These are phyloP conservation scores for Monosporascus sp. DNA, from an alignment of 2,329 filamentous ascomycete genomes.

Conservation along the genomic window DNA sequence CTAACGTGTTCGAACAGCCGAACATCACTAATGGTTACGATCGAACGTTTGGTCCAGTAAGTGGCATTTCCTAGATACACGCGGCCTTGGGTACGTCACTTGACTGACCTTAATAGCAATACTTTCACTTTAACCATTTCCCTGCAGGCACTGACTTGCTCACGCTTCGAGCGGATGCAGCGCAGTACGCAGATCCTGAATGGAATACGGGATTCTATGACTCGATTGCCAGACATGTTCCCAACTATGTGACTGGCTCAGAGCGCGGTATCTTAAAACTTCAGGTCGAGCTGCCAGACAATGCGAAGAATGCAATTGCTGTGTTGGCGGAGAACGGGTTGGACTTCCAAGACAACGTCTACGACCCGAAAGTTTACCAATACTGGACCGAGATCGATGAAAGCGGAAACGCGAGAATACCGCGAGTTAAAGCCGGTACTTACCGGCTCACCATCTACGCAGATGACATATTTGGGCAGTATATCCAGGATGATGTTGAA, in stretches of 20 bases:
- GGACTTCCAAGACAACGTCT: conserved; percentile 55
- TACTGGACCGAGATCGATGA: conserved; percentile 53
- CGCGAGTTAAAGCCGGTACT: conserved; percentile 48
- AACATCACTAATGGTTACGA: conserved; percentile 62
- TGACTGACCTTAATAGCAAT: conserved; percentile 32
- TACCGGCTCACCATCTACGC: conserved; percentile 61
- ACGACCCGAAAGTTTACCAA: conserved; percentile 50
- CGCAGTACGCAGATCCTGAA: conserved; percentile 39
- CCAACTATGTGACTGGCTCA: conserved; percentile 51
- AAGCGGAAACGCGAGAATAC: conserved; percentile 45
- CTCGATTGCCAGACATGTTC: conserved; percentile 52
- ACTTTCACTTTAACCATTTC: conserved; percentile 58
- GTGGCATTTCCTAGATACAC: conserved; percentile 4
- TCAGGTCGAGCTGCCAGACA: conserved; percentile 44
- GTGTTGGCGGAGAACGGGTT: conserved; percentile 46
- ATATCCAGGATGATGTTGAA: conserved; percentile 43
- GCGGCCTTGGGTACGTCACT: neutral
- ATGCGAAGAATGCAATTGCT: conserved; percentile 46
- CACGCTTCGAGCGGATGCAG: conserved; percentile 48
- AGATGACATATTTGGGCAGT: conserved; percentile 56
- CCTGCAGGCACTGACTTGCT: conserved; percentile 38
- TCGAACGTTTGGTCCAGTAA: conserved; percentile 52
- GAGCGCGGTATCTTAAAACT: conserved; percentile 45
- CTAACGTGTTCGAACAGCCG: conserved; percentile 27
- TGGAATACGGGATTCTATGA: conserved; percentile 61